Percentiles rank a stretch among this genome's conserved stretches.
These are phyloP conservation scores for Fabrea salina DNA, from an alignment of 169 alveolate species.

Conservation along the genomic window DNA sequence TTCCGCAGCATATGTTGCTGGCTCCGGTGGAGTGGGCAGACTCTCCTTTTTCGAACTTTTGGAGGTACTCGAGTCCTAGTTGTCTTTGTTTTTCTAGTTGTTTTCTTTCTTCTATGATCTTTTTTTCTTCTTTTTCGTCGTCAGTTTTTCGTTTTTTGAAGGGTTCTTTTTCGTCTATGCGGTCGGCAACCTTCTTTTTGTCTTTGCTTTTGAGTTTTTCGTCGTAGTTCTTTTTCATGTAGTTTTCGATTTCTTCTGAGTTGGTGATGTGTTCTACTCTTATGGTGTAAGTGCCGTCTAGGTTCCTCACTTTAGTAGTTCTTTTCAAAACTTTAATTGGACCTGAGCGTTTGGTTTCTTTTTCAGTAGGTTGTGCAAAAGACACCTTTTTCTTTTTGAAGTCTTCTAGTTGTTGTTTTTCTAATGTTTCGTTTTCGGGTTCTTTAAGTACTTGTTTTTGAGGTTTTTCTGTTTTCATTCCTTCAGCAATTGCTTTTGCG, in stretches of 20 bases:
- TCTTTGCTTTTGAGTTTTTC: constrained; percentile 4
- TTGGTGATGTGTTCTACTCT: neutral
- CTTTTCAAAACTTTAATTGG: neutral
- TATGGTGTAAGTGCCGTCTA: neutral
- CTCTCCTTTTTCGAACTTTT: neutral
- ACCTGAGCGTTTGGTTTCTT: neutral
- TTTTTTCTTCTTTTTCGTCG: constrained; percentile 12
- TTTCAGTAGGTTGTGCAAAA: neutral
- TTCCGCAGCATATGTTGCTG: constrained; percentile 27
- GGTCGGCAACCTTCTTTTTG: neutral
- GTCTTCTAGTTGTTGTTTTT: neutral
- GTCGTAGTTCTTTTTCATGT: neutral
- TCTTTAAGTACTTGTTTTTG: neutral
- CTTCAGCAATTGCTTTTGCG: neutral
- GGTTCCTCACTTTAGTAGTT: neutral
- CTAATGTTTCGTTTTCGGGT: neutral
- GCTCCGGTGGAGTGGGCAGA: neutral
- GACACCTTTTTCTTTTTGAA: neutral
- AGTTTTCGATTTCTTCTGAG: neutral
- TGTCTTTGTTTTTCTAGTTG: neutral
- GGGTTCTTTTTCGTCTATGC: constrained; percentile 9
- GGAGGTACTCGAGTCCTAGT: neutral
- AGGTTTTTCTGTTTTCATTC: neutral
- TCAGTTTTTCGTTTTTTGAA: neutral
- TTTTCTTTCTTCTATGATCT: neutral